Base-by-base conservation (phyloP, 352 stramenopile species). In the Phytopythium helicoides region DNA sequence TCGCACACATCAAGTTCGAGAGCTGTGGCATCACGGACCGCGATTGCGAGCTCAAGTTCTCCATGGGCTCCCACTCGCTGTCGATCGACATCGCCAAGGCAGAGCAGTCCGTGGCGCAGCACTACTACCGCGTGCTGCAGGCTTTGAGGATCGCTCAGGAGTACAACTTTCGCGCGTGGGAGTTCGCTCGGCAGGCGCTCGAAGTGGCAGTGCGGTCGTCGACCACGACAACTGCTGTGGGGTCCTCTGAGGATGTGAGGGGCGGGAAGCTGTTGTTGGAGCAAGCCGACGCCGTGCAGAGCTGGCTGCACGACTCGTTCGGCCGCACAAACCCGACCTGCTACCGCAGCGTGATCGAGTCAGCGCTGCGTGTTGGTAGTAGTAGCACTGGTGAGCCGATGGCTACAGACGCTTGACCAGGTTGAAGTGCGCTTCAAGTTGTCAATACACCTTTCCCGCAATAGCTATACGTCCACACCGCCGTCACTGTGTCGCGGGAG, bases 11-110 rank as follows among this genome's bases (percentile, higher is more conserved):
- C 14, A 52, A 64, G 49, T 84, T 81, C 26, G 73, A 84, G 60
- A 81, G 61, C 21, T 60, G 64, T 7, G 73, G 67, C 18, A 60
- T 63, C 31, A 64, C 69, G 21, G 69, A 84, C 28, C 69, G 69
- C 25, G 73, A 84, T 65, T 78, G 70, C 37, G 69, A 84, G 54
- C 71, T 85, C 64, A 85, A 83, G 52, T 81, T 87, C 44, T 12
- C 53, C 19, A 76, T 81, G 33, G 71, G 68, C 6, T 25, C 23
- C 21, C 58, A 71, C 23, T 18, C 15, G 1, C 55, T 83, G 21
- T 85, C 73, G 1, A 83, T 87, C 37, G 73, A 83, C 41, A 68
- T 87, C 39, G 64, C 61, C 33, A 81, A 68, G 39, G 53, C 47
- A 10, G 68, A 87, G 9, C 53, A 70, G 16, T 44, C 52, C 1